Base-by-base conservation (phyloP, 805 yeast species). In the Cyberlindnera mycetangii region DNA sequence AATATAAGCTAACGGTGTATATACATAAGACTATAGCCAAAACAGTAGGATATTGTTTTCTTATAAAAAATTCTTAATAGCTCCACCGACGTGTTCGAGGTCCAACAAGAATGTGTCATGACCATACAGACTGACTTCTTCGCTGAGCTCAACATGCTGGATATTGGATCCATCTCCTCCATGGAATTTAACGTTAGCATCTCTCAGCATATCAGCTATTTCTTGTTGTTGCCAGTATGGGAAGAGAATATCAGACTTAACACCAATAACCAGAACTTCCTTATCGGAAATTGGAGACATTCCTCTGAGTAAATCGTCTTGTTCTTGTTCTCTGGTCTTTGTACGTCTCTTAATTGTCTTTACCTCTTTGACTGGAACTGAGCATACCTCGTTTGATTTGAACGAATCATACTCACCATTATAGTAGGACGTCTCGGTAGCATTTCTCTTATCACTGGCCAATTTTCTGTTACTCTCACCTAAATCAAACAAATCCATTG, bases 141-240 rank as follows among this genome's bases (percentile, higher is more conserved):
- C 79, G 33, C 89, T 81, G 47, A 90, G 71, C 61, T 90, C 97
- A 44, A 80, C 72, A 60, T 89, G 88, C 45, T 69, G 67, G 38
- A 84, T 72, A 34, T 70, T 70, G 17, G 56, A 61, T 46, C 61
- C 59, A 34, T 57, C 62, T 36, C 75, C 73, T 12, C 66, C 67
- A 20, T 49, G 49, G 45, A 45, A 58, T 37, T 50, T 42, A 15
- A 45, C 32, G 37, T 62, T 62, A 15, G 55, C 56, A 34, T 67
- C 61, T 41, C 61, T 66, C 37, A 90, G 70, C 30, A 80, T 77
- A 14, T 78, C 76, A 22, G 79, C 81, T 45, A 88, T 81, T 60
- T 90, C 97, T 45, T 81, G 67, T 65, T 90, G 97, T 68, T 90
- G 97, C 96, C 96, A 88, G 30, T 83, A 87, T 1, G 97, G 97